Evolutionary conservation across 1,284 basidiomycete species (phyloP).

Genomic region (Melanopsichium pennsylvanicum): DNA sequence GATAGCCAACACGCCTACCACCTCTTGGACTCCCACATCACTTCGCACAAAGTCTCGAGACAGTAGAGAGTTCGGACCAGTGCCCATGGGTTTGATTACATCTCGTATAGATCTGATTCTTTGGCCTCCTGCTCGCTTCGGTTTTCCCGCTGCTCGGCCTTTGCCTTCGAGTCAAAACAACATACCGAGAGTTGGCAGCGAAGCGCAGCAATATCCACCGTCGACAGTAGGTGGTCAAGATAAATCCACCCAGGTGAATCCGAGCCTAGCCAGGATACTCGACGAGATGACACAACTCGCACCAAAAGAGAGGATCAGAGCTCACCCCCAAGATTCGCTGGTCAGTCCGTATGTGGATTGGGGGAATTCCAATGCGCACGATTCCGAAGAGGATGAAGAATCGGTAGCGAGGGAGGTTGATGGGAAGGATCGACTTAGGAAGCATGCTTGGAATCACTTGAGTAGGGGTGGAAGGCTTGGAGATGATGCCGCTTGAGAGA

Average conservation of each 20-base stretch:
- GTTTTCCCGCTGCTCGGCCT: conserved; percentile 33
- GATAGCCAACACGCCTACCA: conserved; percentile 16
- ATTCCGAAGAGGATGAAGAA: background rate
- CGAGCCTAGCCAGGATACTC: conserved; percentile 32
- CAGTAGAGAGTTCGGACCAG: conserved; percentile 69
- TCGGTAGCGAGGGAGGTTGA: background rate
- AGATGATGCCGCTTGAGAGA: conserved; percentile 40
- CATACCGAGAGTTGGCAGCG: too few relatives aligned
- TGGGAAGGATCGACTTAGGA: conserved; percentile 2
- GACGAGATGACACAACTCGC: conserved; percentile 28
- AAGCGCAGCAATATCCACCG: conserved; percentile 21
- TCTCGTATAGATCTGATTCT: conserved; percentile 67
- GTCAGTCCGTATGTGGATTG: conserved; percentile 42
- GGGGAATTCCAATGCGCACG: conserved; percentile 2
- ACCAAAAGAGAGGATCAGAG: conserved; percentile 7
- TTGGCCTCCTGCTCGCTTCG: conserved; percentile 66
- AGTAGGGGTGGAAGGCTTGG: conserved; percentile 44
- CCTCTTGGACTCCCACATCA: background rate
- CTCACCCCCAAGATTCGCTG: conserved; percentile 42
- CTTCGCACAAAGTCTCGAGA: conserved; percentile 59
- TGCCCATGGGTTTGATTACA: conserved; percentile 68
- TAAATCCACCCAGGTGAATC: conserved; percentile 35
- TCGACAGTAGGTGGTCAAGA: too few relatives aligned
- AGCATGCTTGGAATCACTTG: conserved; percentile 31
- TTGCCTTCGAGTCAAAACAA: too few relatives aligned